These are phyloP conservation scores for Mesembryanthemum crystallinum DNA, from an alignment of 148 eudicot species.

Conservation along the genomic window DNA sequence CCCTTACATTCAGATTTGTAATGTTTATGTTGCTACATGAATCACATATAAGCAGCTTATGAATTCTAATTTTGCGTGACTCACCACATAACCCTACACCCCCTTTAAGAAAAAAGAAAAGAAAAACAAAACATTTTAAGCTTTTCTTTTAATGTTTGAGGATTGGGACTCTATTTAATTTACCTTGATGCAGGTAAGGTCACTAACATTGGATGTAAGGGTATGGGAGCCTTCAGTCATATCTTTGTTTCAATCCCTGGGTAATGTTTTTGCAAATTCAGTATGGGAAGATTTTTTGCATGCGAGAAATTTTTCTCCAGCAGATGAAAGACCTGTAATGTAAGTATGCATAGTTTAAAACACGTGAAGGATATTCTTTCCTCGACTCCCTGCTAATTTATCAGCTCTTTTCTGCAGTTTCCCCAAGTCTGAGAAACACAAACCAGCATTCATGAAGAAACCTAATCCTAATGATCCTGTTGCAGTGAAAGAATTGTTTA, in stretches of 20 bases:
- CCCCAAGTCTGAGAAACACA: conserved; percentile 65
- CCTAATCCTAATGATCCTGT: conserved; percentile 64
- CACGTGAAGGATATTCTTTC: conserved; percentile 1
- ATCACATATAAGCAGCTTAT: neutral
- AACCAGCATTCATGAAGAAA: conserved; percentile 60
- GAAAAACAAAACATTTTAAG: neutral
- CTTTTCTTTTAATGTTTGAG: conserved; percentile 10
- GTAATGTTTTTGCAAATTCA: conserved; percentile 80
- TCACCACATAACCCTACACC: neutral
- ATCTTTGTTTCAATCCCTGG: conserved; percentile 73
- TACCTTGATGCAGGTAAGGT: conserved; percentile 66
- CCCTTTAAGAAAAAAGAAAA: neutral
- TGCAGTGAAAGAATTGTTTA: conserved; percentile 79
- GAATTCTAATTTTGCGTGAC: neutral
- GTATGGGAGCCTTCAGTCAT: conserved; percentile 98
- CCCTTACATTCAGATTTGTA: neutral
- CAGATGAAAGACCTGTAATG: conserved; percentile 77
- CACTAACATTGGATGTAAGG: conserved; percentile 84
- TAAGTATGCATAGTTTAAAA: conserved; percentile 31
- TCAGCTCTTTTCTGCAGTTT: conserved; percentile 45
- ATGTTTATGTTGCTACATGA: neutral
- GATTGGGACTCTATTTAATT: conserved; percentile 14
- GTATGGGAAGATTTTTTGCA: conserved; percentile 87
- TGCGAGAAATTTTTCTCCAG: conserved; percentile 46
- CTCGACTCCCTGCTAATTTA: conserved; percentile 8